Evolutionary conservation across 352 stramenopile species (phyloP), one percentile per base, ranked within the genome.

Genomic region (Pythium brachiatum): DNA sequence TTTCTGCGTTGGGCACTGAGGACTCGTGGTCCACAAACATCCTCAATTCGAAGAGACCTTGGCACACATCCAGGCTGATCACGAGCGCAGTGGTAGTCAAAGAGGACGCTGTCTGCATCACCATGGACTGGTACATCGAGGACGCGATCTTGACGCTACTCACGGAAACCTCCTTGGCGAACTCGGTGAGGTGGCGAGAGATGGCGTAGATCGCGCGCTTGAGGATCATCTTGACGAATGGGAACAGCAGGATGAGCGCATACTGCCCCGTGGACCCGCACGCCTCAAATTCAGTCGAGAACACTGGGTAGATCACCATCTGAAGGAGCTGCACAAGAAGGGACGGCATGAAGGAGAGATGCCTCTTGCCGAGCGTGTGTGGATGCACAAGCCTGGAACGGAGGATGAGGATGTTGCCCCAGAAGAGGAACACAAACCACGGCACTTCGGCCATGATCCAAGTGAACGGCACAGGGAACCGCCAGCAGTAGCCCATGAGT

Each of bases 111-210:
- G 27, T 57, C 41, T 70, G 63, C 56, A 70, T 64, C 48, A 70
- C 57, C 50, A 61, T 70, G 12, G 63, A 60, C 34, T 70, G 63
- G 52, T 70, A 70, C 55, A 70, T 41, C 11, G 36, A 21, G 1
- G 50, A 55, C n/a, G 48, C 57, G 25, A 65, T 65, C 41, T 70
- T 56, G 51, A 61, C 34, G 26, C 63, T 51, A 21, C 20, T 58
- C 20, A 69, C 62, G 20, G 56, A 48, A 20, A 65, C 51, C 55
- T 64, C 62, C 21, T 34, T 36, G n/a, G 23, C 27, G 29, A 41
- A 23, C 9, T 64, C 62, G 11, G 29, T 25, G 25, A 70, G 36
- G 1, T 54, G 34, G n/a, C 38, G 38, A 18, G 41, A 23, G 34
- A 69, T 18, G 2, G 11, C 1, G 16, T 31, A 55, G 2, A 59